Base-by-base conservation (phyloP, 2,329 filamentous ascomycete genomes). In the Dactylellina leptospora region DNA sequence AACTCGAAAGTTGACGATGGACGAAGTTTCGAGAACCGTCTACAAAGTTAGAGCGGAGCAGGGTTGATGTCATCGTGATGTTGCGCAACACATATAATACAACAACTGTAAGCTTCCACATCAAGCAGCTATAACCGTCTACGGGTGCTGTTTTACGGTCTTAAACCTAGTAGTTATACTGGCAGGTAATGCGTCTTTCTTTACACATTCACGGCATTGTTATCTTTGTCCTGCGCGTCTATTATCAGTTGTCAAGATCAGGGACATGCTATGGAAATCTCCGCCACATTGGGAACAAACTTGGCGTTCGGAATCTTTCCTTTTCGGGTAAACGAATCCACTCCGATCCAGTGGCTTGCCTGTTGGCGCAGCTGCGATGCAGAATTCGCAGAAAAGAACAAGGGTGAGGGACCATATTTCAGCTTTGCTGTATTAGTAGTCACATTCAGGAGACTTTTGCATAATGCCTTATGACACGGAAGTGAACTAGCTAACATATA, bases 51-150 rank as follows among this genome's bases (percentile, higher is more conserved):
- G 27, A 18, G 51, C 27, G 58, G 58, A 61, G 58, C 58, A 30
- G 18, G 25, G 38, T 55, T 64, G 60, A 64, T 64, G 60, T 64
- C 60, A 64, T 64, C 27, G 38, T 63, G 59, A 63, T 63, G 58
- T 42, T 62, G 9, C 25, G 38, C 59, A 63, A 63, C 59, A 54
- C 59, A 54, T 50, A 54, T 45, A 51, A 8, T 16, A 4, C 28
- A 48, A 61, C 44, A 40, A 18, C 9, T 33, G 6, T n/a, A 4
- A 42, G 6, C n/a, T 8, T n/a, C 8, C 16, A n/a, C 16, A 9
- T 16, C 8, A n/a, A n/a, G 38, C 8, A 9, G 8, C 38, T 16
- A n/a, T n/a, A n/a, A n/a, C n/a, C n/a, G n/a, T n/a, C n/a, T n/a
- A n/a, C n/a, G n/a, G n/a, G n/a, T n/a, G n/a, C n/a, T n/a, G n/a